These are phyloP conservation scores for Phialophora tarda DNA, from an alignment of 2,329 filamentous ascomycete genomes.

Conservation along the genomic window DNA sequence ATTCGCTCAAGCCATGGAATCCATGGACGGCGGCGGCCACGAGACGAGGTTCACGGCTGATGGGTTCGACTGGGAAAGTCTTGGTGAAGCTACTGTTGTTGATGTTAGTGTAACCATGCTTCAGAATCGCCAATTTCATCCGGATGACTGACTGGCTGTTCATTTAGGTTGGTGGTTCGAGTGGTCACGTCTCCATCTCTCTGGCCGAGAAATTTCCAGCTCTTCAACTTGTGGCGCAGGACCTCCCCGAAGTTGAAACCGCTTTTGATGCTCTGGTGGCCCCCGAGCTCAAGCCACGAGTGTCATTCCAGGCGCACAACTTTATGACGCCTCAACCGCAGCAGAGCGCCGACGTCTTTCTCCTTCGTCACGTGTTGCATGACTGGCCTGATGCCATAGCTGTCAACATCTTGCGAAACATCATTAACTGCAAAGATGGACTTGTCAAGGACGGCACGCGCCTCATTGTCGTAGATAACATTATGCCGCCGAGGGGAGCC, in stretches of 20 bases:
- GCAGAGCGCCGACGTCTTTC: constrained; percentile 34
- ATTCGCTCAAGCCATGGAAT: constrained; percentile 63
- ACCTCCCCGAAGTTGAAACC: constrained; percentile 22
- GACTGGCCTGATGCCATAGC: constrained; percentile 39
- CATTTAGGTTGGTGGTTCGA: constrained; percentile 30
- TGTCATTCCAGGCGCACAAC: constrained; percentile 39
- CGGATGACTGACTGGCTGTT: not conserved
- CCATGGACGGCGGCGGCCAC: constrained; percentile 57
- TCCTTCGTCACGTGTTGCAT: constrained; percentile 39
- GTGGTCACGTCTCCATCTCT: constrained; percentile 24
- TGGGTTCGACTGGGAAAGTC: constrained; percentile 59
- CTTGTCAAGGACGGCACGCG: constrained; percentile 13
- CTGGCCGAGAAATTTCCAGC: constrained; percentile 27
- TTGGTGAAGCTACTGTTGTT: constrained; percentile 58
- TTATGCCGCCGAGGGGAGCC: constrained; percentile 13
- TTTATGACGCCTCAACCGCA: constrained; percentile 45
- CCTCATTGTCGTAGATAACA: constrained; percentile 10
- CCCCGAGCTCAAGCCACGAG: constrained; percentile 16
- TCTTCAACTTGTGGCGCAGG: constrained; percentile 29
- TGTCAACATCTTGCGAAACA: constrained; percentile 25
- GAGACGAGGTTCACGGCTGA: constrained; percentile 60
- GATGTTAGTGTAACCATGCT: constrained; percentile 45
- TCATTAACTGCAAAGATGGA: constrained; percentile 10
- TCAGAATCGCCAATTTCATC: not conserved
- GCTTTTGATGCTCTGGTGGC: constrained; percentile 24